These are phyloP conservation scores for Vitis cinerea DNA, from an alignment of 164 flowering plant genomes.

Conservation along the genomic window DNA sequence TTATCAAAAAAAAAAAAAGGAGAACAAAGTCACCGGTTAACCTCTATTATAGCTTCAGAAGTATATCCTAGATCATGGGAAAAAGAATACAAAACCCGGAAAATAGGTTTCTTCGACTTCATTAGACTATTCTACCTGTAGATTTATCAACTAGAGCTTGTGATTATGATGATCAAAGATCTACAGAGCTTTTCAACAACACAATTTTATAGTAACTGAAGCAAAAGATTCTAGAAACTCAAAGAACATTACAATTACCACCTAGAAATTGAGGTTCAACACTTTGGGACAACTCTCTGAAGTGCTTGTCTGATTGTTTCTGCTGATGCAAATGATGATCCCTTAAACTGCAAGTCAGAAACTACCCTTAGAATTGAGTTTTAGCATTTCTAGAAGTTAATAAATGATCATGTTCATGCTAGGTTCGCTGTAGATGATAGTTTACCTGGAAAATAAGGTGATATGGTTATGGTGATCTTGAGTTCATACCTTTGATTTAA, in stretches of 20 bases:
- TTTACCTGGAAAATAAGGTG: too few species aligned
- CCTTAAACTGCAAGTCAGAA: slow-evolving; percentile 48
- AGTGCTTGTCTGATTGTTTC: slow-evolving; percentile 57
- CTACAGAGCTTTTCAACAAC: slow-evolving; percentile 1
- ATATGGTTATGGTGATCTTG: neutral
- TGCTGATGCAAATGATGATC: slow-evolving; percentile 39
- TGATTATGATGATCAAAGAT: neutral
- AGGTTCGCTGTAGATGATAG: neutral
- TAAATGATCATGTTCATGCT: neutral
- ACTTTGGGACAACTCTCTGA: slow-evolving; percentile 39
- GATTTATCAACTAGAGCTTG: slow-evolving; percentile 2
- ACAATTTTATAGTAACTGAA: neutral
- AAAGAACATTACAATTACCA: neutral
- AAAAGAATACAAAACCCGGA: neutral
- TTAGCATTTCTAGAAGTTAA: too few species aligned
- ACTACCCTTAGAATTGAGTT: too few species aligned
- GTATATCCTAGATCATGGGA: neutral
- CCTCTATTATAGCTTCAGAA: neutral
- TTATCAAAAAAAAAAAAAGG: too few species aligned
- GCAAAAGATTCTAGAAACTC: neutral
- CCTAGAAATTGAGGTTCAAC: slow-evolving; percentile 19
- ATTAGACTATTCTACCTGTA: slow-evolving; percentile 7
- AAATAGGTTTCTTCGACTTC: slow-evolving; percentile 1
- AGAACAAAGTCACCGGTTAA: neutral
- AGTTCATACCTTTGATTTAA: slow-evolving; percentile 69